These are phyloP conservation scores for Neospermospora avenae DNA, from an alignment of 2,329 filamentous ascomycete species.

Conservation along the genomic window DNA sequence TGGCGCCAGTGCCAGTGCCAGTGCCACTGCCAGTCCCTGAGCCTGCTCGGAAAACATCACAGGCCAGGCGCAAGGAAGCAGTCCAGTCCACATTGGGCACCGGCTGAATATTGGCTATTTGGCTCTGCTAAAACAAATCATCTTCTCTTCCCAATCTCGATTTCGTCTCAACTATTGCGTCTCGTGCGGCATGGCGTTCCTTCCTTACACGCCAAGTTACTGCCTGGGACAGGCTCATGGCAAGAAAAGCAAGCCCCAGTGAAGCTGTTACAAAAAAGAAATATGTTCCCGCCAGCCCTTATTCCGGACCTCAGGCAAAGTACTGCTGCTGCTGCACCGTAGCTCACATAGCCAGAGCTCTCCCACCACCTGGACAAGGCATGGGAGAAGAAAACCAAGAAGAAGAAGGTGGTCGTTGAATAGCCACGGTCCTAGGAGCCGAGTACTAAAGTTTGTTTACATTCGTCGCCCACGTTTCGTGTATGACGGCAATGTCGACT, in stretches of 20 bases:
- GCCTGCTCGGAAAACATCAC: neutral
- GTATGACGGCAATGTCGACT: neutral
- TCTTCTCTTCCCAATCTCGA: neutral
- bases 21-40: too few species aligned
- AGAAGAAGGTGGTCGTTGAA: neutral
- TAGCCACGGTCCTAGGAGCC: slow-evolving; percentile 3
- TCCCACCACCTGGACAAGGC: neutral
- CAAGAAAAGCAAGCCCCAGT: too few species aligned
- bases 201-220: neutral
- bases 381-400: neutral
- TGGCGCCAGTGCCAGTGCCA: too few species aligned
- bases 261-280: too few species aligned
- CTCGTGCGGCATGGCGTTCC: neutral
- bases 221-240: too few species aligned
- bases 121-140: slow-evolving; percentile 4
- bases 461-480: neutral
- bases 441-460: neutral
- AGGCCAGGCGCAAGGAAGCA: neutral
- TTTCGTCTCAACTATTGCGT: neutral
- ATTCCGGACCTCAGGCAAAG: neutral
- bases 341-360: too few species aligned
- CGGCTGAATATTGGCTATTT: slow-evolving; percentile 11
- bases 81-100: neutral
- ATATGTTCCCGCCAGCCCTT: neutral
- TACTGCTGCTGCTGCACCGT: neutral